A percentile compares a stretch with the other conserved stretches of the same genome.
phyloP scores from a whole-genome alignment of 805 yeast species.

The Schwanniomyces sp. region DNA sequence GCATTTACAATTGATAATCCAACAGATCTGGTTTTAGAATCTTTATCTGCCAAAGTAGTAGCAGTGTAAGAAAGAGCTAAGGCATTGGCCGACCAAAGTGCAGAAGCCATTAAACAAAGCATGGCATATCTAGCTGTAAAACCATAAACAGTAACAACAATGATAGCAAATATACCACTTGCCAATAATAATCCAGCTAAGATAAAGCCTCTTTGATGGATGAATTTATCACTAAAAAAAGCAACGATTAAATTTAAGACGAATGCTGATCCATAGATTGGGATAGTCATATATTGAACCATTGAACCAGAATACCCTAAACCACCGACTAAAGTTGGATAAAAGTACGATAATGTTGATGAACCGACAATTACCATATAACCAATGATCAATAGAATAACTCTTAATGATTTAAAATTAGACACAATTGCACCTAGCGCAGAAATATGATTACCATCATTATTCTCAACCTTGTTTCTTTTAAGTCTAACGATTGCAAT shows the following conservation, averaged over 20 bases:
- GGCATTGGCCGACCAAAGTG: constrained; percentile 11
- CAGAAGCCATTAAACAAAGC: constrained; percentile 10
- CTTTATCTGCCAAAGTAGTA: constrained; percentile 9
- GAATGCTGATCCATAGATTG: constrained; percentile 35
- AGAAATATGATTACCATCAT: constrained; percentile 21
- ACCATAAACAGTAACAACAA: constrained; percentile 6
- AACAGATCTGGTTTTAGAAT: constrained; percentile 9
- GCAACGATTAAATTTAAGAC: constrained; percentile 20
- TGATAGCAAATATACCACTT: constrained; percentile 6
- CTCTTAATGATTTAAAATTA: constrained; percentile 36
- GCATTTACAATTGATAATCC: constrained; percentile 10
- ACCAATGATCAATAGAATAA: constrained; percentile 34
- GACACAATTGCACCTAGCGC: constrained; percentile 28
- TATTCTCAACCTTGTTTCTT: constrained; percentile 16
- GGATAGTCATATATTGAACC: constrained; percentile 42
- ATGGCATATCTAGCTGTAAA: constrained; percentile 8
- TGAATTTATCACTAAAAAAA: constrained; percentile 19
- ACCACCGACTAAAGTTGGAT: constrained; percentile 36
- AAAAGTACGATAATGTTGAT: constrained; percentile 44
- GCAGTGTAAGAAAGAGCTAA: constrained; percentile 9
- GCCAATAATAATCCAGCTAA: constrained; percentile 5
- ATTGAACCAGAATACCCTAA: constrained; percentile 23
- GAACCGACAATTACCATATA: constrained; percentile 41
- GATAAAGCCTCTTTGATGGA: constrained; percentile 4
- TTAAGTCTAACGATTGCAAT: constrained; percentile 32